Base-by-base conservation (phyloP, 257 asterid species). In the Sherardia arvensis region DNA sequence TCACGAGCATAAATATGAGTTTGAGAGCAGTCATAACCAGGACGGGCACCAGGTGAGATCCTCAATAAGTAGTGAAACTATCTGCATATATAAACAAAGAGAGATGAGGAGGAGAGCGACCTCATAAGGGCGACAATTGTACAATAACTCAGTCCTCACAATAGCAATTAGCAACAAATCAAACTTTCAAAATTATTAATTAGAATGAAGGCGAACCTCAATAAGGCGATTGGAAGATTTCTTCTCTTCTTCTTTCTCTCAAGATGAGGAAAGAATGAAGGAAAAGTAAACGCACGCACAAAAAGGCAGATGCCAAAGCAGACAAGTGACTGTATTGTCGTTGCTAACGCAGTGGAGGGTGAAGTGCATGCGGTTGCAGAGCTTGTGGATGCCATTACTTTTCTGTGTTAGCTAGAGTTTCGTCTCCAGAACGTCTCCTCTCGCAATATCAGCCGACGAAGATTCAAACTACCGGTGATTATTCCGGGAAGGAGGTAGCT, bases 1-100 rank as follows among this genome's bases (percentile, higher is more conserved):
- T 93, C 99, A 22, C 77, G 70, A 66, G 90, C 71, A 79, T 90
- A 93, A 59, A 84, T 67, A 76, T 51, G 84, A 6, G 92, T 90
- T 77, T 93, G 28, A 83, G 60, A 63, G 66, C 80, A 81, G 69
- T 81, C 95, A 90, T 78, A 71, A 84, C 85, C 75, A 90, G 85
- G 74, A 93, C 68, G n/a, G 86, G 80, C 80, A 74, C 99, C 99
- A 93, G 21, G 92, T 74, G 74, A 83, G 83, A 65, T 88, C 81
- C 83, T 90, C 94, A 59, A 93, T 78, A 75, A 75, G 57, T 53
- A 87, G 73, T 10, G 96, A 79, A 49, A 74, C 79, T 57, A 84
- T 74, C 97, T 90, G 72, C 26, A 27, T n/a, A 18, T 20, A 63
- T 25, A 45, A 63, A 20, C 27, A 45, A 26, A 43, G 23, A 62